Percentiles rank a stretch among this genome's conserved stretches.
phyloP scores from a whole-genome alignment of 805 yeast genomes.

The Limtongia smithiae region DNA sequence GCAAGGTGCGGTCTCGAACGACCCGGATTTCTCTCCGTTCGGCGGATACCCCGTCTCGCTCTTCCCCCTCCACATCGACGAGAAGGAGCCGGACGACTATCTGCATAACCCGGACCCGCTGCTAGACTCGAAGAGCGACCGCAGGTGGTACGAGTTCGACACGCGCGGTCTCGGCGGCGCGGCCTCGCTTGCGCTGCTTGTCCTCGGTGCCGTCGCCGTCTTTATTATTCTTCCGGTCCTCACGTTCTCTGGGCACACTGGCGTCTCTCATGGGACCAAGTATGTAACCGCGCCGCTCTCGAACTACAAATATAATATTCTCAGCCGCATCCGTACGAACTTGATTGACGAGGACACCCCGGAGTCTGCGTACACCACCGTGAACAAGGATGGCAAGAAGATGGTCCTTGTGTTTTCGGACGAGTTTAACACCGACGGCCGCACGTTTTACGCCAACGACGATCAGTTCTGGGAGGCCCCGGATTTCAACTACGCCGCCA shows the following conservation, averaged over 20 bases:
- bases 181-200: slow-evolving; percentile 47
- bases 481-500: slow-evolving; percentile 80
- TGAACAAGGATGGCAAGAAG: slow-evolving; percentile 55
- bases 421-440: slow-evolving; percentile 84
- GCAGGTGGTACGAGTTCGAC: slow-evolving; percentile 39
- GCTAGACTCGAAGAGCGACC: slow-evolving; percentile 70
- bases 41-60: slow-evolving; percentile 95
- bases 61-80: slow-evolving; percentile 87
- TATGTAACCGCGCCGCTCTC: slow-evolving; percentile 34
- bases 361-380: slow-evolving; percentile 46
- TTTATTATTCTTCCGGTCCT: slow-evolving; percentile 79
- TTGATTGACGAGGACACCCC: slow-evolving; percentile 76
- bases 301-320: slow-evolving; percentile 53
- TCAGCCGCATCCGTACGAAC: slow-evolving; percentile 57
- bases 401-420: slow-evolving; percentile 86
- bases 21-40: slow-evolving; percentile 60
- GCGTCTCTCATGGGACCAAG: slow-evolving; percentile 11
- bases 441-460: slow-evolving; percentile 86
- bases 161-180: slow-evolving; percentile 38
- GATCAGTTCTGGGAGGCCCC: slow-evolving; percentile 89
- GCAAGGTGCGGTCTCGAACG: slow-evolving; percentile 26
- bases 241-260: slow-evolving; percentile 63
- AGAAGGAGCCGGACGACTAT: slow-evolving; percentile 92
- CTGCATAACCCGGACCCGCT: slow-evolving; percentile 95
- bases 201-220: slow-evolving; percentile 59